These are phyloP conservation scores for Ceratocystis ficicola DNA, from an alignment of 2,329 filamentous ascomycete genomes.

Conservation along the genomic window DNA sequence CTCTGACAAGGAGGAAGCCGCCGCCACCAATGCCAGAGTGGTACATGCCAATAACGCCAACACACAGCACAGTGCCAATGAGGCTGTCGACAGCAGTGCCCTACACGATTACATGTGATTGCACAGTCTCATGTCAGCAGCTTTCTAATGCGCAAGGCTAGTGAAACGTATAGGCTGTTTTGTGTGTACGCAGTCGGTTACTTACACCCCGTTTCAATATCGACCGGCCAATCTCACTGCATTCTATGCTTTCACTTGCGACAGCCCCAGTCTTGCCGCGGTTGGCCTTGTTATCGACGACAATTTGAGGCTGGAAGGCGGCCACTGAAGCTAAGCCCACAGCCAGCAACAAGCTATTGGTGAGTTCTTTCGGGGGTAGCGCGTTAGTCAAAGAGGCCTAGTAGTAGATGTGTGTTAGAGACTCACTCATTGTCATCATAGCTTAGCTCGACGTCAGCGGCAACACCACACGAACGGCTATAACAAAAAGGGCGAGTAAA, in stretches of 20 bases:
- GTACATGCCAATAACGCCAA: constrained; percentile 65
- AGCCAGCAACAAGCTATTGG: constrained; percentile 3
- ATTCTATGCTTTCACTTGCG: constrained; percentile 56
- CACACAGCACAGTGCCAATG: constrained; percentile 61
- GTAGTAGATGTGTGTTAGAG: not conserved
- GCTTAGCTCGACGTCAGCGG: not conserved
- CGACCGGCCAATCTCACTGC: constrained; percentile 55
- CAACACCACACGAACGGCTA: not conserved
- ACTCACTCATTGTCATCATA: not conserved
- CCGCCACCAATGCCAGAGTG: constrained; percentile 79
- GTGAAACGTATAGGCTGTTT: not conserved
- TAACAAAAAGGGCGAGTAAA: not conserved
- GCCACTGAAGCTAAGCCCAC: not conserved
- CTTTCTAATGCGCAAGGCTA: not conserved
- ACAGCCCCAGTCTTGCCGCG: constrained; percentile 43
- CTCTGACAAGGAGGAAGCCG: constrained; percentile 74
- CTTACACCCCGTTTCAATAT: constrained; percentile 43
- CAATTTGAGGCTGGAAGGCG: constrained; percentile 7
- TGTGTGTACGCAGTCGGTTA: constrained; percentile 4
- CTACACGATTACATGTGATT: constrained; percentile 27
- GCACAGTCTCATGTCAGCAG: not conserved
- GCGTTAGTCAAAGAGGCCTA: not conserved
- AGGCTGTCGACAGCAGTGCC: constrained; percentile 69
- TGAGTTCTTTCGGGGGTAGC: not conserved
- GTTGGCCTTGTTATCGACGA: not conserved